These are phyloP conservation scores for Lyophyllum atratum DNA, from an alignment of 768 basidiomycete genomes.

Conservation along the genomic window DNA sequence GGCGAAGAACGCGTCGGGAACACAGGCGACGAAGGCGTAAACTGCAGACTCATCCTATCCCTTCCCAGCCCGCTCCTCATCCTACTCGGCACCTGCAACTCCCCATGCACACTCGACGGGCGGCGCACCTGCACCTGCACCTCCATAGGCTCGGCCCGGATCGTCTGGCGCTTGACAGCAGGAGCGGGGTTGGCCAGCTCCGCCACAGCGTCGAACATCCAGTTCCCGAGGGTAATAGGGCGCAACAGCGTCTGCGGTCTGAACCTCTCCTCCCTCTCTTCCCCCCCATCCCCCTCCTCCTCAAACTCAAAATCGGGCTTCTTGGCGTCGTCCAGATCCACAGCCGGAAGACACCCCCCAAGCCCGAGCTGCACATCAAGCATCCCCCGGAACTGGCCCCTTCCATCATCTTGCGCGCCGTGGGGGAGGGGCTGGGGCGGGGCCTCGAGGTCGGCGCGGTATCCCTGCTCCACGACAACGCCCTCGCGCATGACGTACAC, in stretches of 20 bases:
- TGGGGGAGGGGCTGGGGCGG: slow-evolving; percentile 16
- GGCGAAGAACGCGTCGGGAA: slow-evolving; percentile 22
- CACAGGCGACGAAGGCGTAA: slow-evolving; percentile 57
- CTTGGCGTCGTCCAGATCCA: slow-evolving; percentile 49
- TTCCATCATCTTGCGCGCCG: slow-evolving; percentile 21
- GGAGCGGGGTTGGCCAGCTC: slow-evolving; percentile 47
- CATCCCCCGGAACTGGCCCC: slow-evolving; percentile 77
- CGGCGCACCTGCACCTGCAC: slow-evolving; percentile 6
- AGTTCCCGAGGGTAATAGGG: slow-evolving; percentile 67
- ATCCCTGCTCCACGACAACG: slow-evolving; percentile 83
- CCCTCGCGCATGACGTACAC: slow-evolving; percentile 91
- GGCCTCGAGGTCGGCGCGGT: slow-evolving; percentile 73
- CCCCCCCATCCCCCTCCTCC: slow-evolving; percentile 38
- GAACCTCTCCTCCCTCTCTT: slow-evolving; percentile 33
- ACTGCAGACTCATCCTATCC: slow-evolving; percentile 59
- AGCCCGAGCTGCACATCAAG: slow-evolving; percentile 52
- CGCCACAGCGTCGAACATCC: slow-evolving; percentile 83
- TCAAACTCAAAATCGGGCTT: slow-evolving; percentile 27
- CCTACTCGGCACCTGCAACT: slow-evolving; percentile 2
- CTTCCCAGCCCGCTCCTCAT: slow-evolving; percentile 15
- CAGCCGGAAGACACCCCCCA: slow-evolving; percentile 51
- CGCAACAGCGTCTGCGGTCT: slow-evolving; percentile 45
- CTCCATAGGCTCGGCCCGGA: slow-evolving; percentile 33
- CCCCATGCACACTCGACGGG: slow-evolving; percentile 25
- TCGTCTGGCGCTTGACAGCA: slow-evolving; percentile 21